Base-by-base conservation (phyloP, 345 rosid genomes). In the Streptanthus diversifolius region DNA sequence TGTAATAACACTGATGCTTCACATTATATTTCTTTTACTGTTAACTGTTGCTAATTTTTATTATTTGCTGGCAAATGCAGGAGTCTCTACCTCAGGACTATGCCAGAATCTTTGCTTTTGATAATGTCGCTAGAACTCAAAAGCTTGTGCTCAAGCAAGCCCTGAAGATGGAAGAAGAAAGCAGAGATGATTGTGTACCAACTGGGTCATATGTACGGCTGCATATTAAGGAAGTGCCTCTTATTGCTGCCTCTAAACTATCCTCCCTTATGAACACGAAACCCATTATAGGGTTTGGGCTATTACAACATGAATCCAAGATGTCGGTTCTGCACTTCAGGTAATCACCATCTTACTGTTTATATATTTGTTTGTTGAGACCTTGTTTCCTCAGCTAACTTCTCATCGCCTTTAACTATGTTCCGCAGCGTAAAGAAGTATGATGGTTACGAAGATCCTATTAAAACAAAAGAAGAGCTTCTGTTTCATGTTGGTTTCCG, bases 291-390 rank as follows among this genome's bases (percentile, higher is more conserved):
- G 84, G 81, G 39, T 86, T 85, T 78, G 99, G 99, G 66, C 97
- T 95, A 73, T 80, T 95, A 78, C 99, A 88, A 73, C 97, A 89
- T 47, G 99, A 91, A 74, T 91, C 99, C 62, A 95, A 95, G 85
- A 91, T 95, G 87, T 89, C 97, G n/a, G 95, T 91, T 71, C 89
- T 91, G 63, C 91, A 95, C 84, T 95, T 91, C 79, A 91, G 97
- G 99, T 91, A 80, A 77, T 61, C 58, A 27, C 9, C 27, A 5
- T 24, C 57, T 51, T 49, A 15, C 43, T 9, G 13, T 55, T 66
- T 44, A 17, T 27, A 13, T 57, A 7, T 48, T 48, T 62, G 51
- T 61, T 72, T 44, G 18, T 68, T 37, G 32, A 68, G 58, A 19
- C 41, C 44, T 51, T 21, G 12, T 65, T 48, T 21, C 7, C 60